Conservation (phyloP, 139 green algal species). For the Coelastrella sp. region DNA sequence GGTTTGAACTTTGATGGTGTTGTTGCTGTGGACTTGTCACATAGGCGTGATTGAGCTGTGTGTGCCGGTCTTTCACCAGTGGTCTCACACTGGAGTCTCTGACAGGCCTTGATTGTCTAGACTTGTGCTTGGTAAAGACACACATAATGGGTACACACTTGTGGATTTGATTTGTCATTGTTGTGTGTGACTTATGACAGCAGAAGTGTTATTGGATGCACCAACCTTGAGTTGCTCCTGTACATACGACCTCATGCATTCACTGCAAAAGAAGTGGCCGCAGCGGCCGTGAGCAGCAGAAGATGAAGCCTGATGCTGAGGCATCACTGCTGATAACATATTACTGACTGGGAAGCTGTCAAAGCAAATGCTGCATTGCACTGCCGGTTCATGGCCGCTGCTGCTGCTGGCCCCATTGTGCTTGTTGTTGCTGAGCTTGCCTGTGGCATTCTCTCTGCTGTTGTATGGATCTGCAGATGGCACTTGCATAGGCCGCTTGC, state of each 20-base stretch:
- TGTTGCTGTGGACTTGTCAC: neutral
- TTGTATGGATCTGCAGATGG: neutral
- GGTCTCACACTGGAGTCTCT: too few relatives aligned
- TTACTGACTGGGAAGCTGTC: neutral
- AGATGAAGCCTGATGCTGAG: neutral
- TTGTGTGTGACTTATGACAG: neutral
- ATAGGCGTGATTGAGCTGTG: too few relatives aligned
- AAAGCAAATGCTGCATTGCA: slow-evolving; percentile 41
- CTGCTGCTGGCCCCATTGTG: neutral
- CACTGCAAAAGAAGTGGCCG: slow-evolving; percentile 54
- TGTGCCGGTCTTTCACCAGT: too few relatives aligned
- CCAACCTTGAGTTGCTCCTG: slow-evolving; percentile 35
- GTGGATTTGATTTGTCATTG: neutral
- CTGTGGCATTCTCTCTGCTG: neutral
- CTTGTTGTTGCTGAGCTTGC: neutral
- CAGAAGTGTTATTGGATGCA: neutral
- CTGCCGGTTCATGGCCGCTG: neutral
- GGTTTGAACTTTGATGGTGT: neutral
- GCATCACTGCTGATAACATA: slow-evolving; percentile 36
- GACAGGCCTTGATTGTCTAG: neutral
- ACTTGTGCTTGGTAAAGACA: neutral
- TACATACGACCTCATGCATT: slow-evolving; percentile 56
- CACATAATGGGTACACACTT: neutral
- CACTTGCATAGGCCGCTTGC: neutral
- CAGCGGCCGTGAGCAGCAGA: slow-evolving; percentile 17